Evolutionary conservation across 495 filamentous ascomycete species (phyloP).

Genomic region (Friedmanniomyces endolithicus): DNA sequence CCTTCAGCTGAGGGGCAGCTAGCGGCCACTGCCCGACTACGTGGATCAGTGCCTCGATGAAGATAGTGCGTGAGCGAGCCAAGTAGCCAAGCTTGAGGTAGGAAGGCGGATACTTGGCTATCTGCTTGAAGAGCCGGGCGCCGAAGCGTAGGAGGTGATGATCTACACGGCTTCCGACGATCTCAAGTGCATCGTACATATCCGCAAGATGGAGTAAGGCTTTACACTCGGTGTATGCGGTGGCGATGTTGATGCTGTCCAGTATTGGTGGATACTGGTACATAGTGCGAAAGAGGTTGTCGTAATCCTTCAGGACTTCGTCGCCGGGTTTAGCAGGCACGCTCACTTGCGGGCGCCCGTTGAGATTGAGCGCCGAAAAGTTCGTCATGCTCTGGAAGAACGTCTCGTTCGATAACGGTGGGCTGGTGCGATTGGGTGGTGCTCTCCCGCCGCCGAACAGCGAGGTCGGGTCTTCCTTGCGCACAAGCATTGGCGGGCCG

Average conservation of each 20-base stretch:
- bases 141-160: constrained; percentile 88
- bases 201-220: constrained; percentile 71
- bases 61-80: constrained; percentile 72
- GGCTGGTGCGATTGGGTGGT: constrained; percentile 40
- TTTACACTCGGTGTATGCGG: constrained; percentile 86
- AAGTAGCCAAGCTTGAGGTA: constrained; percentile 85
- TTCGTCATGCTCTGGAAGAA: constrained; percentile 86
- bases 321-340: constrained; percentile 41
- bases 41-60: constrained; percentile 78
- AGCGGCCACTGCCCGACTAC: constrained; percentile 86
- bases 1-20: constrained; percentile 58
- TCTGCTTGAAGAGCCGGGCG: constrained; percentile 78
- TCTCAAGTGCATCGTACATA: constrained; percentile 78
- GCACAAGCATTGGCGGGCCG: constrained; percentile 78
- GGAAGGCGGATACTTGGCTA: constrained; percentile 81
- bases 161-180: constrained; percentile 81
- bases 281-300: constrained; percentile 84
- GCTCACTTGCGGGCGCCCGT: constrained; percentile 6
- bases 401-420: constrained; percentile 42
- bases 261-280: constrained; percentile 78
- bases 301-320: constrained; percentile 75
- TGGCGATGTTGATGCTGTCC: constrained; percentile 73
- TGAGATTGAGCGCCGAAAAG: constrained; percentile 47
- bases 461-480: constrained; percentile 44
- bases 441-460: constrained; percentile 38